Base-by-base conservation (phyloP, 495 filamentous ascomycete genomes). In the Aspergillus bridgeri region DNA sequence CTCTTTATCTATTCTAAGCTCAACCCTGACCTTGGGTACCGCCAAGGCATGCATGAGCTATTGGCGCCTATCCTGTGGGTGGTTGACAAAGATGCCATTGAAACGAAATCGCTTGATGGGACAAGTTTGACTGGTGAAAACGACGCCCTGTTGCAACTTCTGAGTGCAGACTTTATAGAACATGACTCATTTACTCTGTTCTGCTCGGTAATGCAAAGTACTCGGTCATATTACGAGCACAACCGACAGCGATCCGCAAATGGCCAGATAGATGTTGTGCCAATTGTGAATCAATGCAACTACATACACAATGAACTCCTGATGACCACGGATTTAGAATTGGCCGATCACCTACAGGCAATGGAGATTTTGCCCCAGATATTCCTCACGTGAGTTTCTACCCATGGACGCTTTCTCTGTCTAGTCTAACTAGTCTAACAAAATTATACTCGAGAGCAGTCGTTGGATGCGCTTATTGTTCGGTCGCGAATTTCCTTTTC, bases 21-120 rank as follows among this genome's bases (percentile, higher is more conserved):
- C 46, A 93, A 96, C 62, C 89, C 86, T 13, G 87, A 89, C 62
- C 77, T 93, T 45, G 88, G 92, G 18, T 98, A 98, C 64, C 84
- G 95, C 23, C 94, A 98, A 74, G 94, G 94, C 18, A 98, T 98
- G 92, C 94, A 98, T 67, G 94, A 98, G 70, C 70, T 98, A 21
- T 78, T 97, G 19, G 94, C 93, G 0, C 93, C 95, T 4, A 85
- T 98, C 25, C 75, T 98, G 9, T 96, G 91, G 86, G 89, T 90
- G 9, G 76, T 98, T 13, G 86, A 91, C 53, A 81, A 86, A 57
- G 94, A 98, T 71, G 87, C 95, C 6, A 76, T 95, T 29, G 74
- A 81, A n/a, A 62, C 64, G 0, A 66, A 80, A 20, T 62, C 66
- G 2, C 51, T 59, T 1, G 64, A 67, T 20, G 56, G 53, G 4